Evolutionary conservation across 768 basidiomycete species (phyloP), one percentile per base, ranked within the genome.

Genomic region (Clitopilus passeckerianus): DNA sequence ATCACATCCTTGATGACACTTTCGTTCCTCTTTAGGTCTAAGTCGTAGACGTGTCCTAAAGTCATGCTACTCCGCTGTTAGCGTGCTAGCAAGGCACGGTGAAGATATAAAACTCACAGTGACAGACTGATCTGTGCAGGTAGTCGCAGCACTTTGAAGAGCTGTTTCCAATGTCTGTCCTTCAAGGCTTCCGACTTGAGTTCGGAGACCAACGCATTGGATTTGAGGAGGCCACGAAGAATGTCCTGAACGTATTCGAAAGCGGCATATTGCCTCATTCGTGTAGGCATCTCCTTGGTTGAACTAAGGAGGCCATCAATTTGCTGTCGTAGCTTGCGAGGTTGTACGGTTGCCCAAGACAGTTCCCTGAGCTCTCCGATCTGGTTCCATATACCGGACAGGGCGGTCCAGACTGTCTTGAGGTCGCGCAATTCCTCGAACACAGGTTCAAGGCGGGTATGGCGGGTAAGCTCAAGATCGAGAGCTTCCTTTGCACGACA

Each of bases 211-310:
- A 97, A 77, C 0, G 87, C 70, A 70, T 99, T 98, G 35, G 91
- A 87, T 75, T 97, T 98, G 64, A 98, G 81, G 53, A 95, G 78
- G 12, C 87, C 85, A 50, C 90, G 84, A 57, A 99, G 79, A 20
- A 89, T 82, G 44, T 99, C 96, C 68, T 98, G 95, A 1, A 98
- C 94, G 71, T 92, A 95, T 78, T 98, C 97, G 68, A 98, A 99
- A 0, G 97, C 97, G 8, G 95, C 93, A 71, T 99, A 99, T 70
- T 99, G 97, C 57, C 97, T 85, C 97, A 98, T 99, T 61, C 95
- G 82, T 35, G 93, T 96, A 0, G 97, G 97, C 96, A 99, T 98
- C 53, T 98, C 96, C 76, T 95, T 93, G 22, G 96, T 98, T n/a
- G 93, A 93, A 23, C 84, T 79, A 56, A 98, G 74, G 52, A 98